Evolutionary conservation across 257 asterid genomes (phyloP).

Genomic region (Nemophila menziesii): DNA sequence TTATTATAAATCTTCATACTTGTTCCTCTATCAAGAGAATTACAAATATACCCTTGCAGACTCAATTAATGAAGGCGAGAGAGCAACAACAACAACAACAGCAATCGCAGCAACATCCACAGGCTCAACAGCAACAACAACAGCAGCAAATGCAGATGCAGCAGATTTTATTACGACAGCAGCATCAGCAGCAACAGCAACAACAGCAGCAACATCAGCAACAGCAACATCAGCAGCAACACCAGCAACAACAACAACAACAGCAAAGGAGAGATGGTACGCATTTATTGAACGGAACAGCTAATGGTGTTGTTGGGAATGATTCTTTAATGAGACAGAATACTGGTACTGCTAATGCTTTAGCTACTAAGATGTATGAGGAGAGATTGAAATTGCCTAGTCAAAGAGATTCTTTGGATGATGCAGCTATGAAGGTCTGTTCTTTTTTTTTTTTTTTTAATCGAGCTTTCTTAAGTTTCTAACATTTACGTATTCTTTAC

Average conservation of each 20-base stretch:
- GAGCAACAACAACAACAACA: slow-evolving; percentile 72
- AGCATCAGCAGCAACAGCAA: slow-evolving; percentile 51
- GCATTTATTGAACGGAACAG: slow-evolving; percentile 64
- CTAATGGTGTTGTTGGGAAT: slow-evolving; percentile 73
- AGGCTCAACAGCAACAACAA: slow-evolving; percentile 52
- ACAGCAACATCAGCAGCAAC: slow-evolving; percentile 29
- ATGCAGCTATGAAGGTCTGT: slow-evolving; percentile 75
- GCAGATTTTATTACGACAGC: slow-evolving; percentile 40
- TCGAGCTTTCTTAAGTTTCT: too few relatives aligned
- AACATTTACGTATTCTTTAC: too few relatives aligned
- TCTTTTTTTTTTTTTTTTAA: slow-evolving; percentile 2
- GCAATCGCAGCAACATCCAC: slow-evolving; percentile 71
- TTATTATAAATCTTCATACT: slow-evolving; percentile 7
- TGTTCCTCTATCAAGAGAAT: slow-evolving; percentile 8
- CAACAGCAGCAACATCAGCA: slow-evolving; percentile 41
- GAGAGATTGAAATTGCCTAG: slow-evolving; percentile 67
- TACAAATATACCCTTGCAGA: slow-evolving; percentile 27
- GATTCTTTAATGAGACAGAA: slow-evolving; percentile 77
- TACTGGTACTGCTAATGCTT: slow-evolving; percentile 69
- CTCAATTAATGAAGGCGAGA: slow-evolving; percentile 84
- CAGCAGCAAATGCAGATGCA: slow-evolving; percentile 44
- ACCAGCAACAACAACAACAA: slow-evolving; percentile 28
- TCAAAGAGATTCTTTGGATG: slow-evolving; percentile 84
- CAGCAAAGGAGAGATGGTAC: slow-evolving; percentile 73
- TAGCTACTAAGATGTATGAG: slow-evolving; percentile 85